Percentiles rank a stretch among this genome's conserved stretches.
Evolutionary conservation across 106 monocot species (phyloP).

Genomic region (Phalaenopsis equestris): DNA sequence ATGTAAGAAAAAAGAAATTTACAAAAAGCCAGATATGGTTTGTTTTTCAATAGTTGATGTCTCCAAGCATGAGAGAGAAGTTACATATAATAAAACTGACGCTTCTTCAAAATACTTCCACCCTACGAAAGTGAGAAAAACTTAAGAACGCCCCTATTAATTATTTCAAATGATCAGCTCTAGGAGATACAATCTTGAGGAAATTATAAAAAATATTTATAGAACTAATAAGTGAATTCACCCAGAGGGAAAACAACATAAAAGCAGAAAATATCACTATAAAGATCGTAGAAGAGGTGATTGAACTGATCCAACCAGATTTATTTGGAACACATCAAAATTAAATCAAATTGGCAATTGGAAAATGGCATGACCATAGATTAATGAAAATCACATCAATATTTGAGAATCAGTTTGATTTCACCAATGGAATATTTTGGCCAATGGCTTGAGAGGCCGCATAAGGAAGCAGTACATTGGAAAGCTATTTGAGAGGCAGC

Average conservation of each 20-base stretch:
- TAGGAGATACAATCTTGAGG: neutral
- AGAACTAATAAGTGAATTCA: neutral
- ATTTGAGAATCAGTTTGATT: too few species aligned
- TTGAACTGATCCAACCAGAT: neutral
- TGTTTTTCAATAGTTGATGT: too few species aligned
- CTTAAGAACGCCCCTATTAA: neutral
- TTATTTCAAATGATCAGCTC: neutral
- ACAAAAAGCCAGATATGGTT: too few species aligned
- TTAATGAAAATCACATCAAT: too few species aligned
- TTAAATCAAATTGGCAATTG: too few species aligned
- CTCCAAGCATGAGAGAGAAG: too few species aligned
- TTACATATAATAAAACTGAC: neutral
- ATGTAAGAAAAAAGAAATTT: too few species aligned
- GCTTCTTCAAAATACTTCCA: neutral
- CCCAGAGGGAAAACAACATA: neutral
- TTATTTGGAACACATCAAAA: neutral
- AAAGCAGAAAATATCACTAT: neutral
- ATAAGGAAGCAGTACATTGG: too few species aligned
- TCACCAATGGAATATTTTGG: too few species aligned
- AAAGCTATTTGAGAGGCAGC: too few species aligned
- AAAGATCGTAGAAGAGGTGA: neutral
- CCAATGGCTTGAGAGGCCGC: too few species aligned
- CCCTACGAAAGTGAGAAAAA: neutral
- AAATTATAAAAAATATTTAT: neutral
- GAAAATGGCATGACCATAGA: too few species aligned